Evolutionary conservation across 805 yeast species (phyloP).

Genomic region (Candida taoyuanica): DNA sequence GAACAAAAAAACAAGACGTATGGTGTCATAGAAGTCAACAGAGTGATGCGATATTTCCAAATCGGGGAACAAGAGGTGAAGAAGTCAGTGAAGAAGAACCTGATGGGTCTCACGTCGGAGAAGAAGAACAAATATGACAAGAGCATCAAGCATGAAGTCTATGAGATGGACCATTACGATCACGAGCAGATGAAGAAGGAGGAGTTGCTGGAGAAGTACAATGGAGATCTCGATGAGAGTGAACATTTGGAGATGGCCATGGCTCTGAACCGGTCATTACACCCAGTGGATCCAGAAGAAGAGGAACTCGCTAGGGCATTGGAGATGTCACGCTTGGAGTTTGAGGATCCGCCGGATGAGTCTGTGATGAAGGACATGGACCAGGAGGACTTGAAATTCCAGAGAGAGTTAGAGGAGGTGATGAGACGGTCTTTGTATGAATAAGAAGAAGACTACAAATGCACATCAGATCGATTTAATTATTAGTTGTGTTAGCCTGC

Average conservation of each 20-base stretch:
- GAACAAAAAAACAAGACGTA: constrained; percentile 9
- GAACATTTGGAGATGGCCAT: constrained; percentile 27
- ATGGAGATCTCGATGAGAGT: constrained; percentile 19
- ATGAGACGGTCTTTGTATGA: constrained; percentile 22
- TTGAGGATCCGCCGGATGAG: constrained; percentile 1
- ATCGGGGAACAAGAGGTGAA: constrained; percentile 17
- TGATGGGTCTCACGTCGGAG: constrained; percentile 15
- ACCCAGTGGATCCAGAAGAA: constrained; percentile 13
- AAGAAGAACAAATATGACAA: constrained; percentile 19
- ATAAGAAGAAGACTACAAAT: not conserved
- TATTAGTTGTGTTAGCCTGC: too few relatives aligned
- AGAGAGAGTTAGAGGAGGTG: constrained; percentile 22
- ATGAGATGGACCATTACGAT: constrained; percentile 21
- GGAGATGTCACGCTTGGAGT: constrained; percentile 12
- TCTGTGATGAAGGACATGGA: not conserved
- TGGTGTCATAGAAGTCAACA: constrained; percentile 19
- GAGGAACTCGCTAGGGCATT: constrained; percentile 12
- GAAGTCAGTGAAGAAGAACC: constrained; percentile 12
- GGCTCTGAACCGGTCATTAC: constrained; percentile 21
- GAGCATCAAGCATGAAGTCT: constrained; percentile 19
- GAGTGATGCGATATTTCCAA: constrained; percentile 23
- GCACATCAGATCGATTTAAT: too few relatives aligned
- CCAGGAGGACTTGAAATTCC: constrained; percentile 14
- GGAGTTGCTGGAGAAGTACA: constrained; percentile 19
- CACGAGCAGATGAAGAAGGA: constrained; percentile 13